A percentile compares a stretch with the other conserved stretches of the same genome.
Conservation (phyloP, 1,139 yeast species). For the Kodamaea ohmeri region DNA sequence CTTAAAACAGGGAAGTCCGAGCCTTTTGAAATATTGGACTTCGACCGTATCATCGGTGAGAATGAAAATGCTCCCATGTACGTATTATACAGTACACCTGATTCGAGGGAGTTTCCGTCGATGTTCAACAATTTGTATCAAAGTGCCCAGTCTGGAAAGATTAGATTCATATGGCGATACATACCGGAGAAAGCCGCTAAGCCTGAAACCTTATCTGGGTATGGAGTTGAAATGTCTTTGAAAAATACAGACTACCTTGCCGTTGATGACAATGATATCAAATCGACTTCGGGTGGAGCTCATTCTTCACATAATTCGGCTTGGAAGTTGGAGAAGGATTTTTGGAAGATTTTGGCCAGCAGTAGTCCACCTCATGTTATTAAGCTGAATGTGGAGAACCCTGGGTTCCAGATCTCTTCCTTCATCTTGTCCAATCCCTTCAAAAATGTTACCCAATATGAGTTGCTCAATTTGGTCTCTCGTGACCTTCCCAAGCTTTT, state of each 20-base stretch:
- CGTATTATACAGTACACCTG: slow-evolving; percentile 52
- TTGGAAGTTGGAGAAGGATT: slow-evolving; percentile 11
- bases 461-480: slow-evolving; percentile 36
- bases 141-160: slow-evolving; percentile 62
- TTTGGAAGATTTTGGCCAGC: slow-evolving; percentile 13
- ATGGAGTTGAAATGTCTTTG: slow-evolving; percentile 61
- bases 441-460: slow-evolving; percentile 26
- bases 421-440: slow-evolving; percentile 33
- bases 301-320: not conserved
- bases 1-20: slow-evolving; percentile 43
- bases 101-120: slow-evolving; percentile 44
- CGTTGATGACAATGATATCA: slow-evolving; percentile 53
- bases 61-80: slow-evolving; percentile 40
- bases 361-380: slow-evolving; percentile 8
- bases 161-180: slow-evolving; percentile 76
- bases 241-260: slow-evolving; percentile 64
- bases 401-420: slow-evolving; percentile 50
- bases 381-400: slow-evolving; percentile 28
- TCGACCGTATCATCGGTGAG: slow-evolving; percentile 61
- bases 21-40: slow-evolving; percentile 31
- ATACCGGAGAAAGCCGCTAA: slow-evolving; percentile 31
- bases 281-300: not conserved
- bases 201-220: slow-evolving; percentile 53
- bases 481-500: slow-evolving; percentile 53
- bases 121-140: slow-evolving; percentile 60